Base-by-base conservation (phyloP, 305 asterid genomes). In the Fraxinus angustifolia region DNA sequence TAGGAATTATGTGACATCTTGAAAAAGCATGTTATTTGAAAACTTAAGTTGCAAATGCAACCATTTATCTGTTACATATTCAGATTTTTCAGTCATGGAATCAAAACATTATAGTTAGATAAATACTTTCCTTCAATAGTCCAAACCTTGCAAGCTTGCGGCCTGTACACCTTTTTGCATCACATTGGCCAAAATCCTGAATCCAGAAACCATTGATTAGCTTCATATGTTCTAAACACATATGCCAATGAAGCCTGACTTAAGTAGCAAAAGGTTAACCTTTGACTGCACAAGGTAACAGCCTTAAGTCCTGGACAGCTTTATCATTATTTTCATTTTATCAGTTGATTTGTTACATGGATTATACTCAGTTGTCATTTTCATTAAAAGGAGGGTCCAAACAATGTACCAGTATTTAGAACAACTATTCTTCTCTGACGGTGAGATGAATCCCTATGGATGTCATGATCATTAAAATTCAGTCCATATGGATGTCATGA, bases 91-190 rank as follows among this genome's bases (percentile, higher is more conserved):
- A n/a, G 3, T 30, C 67, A 8, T 75, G 45, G 2, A 76, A 76
- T 31, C 7, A 79, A 73, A 14, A 62, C 11, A 72, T 78, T 72
- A 8, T 80, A 83, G 82, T 74, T 23, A 76, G 84, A 68, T 65
- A 84, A 87, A 87, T 88, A 90, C 95, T 91, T 92, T 77, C 99
- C 87, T 91, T 95, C 87, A 95, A 85, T 74, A 92, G 87, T 83
- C 97, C 97, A 84, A 95, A 95, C 87, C 99, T 90, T 33, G 99
- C 94, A 88, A 95, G 99, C 86, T 95, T 95, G 84, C 98, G 94
- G 23, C 98, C 97, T 1, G 99, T 95, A 87, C 99, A 95, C 87
- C 90, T 94, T 91, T 95, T 95, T 19, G 97, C 92, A 86, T 95
- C 99, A 76, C 99, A 95, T 85, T 95, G 99, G 16, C 94, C 97